Conservation (phyloP, 345 rosid species). For the Noccaea bulbosa region DNA sequence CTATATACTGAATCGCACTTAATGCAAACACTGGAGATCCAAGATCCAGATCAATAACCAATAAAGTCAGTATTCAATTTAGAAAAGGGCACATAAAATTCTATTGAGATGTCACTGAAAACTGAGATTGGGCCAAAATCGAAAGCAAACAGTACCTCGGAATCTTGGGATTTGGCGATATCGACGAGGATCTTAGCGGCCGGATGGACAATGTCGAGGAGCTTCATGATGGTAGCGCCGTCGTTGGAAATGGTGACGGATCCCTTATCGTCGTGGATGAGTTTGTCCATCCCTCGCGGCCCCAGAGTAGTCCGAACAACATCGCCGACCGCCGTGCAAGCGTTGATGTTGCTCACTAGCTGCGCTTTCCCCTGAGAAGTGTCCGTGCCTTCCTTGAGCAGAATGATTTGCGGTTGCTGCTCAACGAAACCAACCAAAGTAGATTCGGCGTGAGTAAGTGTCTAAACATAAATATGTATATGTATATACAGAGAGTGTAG, state of each 20-base stretch:
- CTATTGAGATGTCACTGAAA: too few relatives aligned
- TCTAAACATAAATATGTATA: neutral
- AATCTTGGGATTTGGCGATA: slow-evolving; percentile 98
- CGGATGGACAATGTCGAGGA: slow-evolving; percentile 92
- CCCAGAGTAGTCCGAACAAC: slow-evolving; percentile 92
- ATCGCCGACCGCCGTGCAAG: slow-evolving; percentile 92
- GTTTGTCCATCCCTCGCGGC: slow-evolving; percentile 98
- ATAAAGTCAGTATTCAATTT: neutral
- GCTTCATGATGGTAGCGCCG: slow-evolving; percentile 98
- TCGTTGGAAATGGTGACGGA: slow-evolving; percentile 94
- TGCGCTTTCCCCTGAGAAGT: slow-evolving; percentile 97
- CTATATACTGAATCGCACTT: slow-evolving; percentile 14
- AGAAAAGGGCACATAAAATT: neutral
- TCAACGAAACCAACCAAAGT: slow-evolving; percentile 17
- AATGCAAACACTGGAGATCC: slow-evolving; percentile 7
- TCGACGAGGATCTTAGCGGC: slow-evolving; percentile 99
- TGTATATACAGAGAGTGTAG: neutral
- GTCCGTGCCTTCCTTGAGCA: slow-evolving; percentile 96
- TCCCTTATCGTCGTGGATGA: slow-evolving; percentile 96
- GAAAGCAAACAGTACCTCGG: slow-evolving; percentile 60
- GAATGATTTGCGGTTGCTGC: slow-evolving; percentile 99
- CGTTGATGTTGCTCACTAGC: slow-evolving; percentile 94
- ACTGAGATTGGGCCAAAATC: slow-evolving; percentile 7
- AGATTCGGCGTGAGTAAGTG: slow-evolving; percentile 2
- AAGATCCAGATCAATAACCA: slow-evolving; percentile 21